Percentiles rank a stretch among this genome's conserved stretches.
These are phyloP conservation scores for Fusarium subtropicale DNA, from an alignment of 2,329 filamentous ascomycete genomes.

Conservation along the genomic window DNA sequence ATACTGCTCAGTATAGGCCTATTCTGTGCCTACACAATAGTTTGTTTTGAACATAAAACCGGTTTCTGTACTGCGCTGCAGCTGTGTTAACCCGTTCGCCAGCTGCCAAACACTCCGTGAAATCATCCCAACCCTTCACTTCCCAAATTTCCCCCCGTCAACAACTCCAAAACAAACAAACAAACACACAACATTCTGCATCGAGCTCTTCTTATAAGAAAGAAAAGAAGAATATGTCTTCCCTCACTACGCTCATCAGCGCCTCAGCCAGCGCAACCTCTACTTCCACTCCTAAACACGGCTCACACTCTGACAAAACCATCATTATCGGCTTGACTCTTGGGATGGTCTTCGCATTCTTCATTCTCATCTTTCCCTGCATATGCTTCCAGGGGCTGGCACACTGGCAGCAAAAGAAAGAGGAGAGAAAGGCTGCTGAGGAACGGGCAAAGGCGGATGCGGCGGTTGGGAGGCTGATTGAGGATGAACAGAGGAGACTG, in stretches of 20 bases:
- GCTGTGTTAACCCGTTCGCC: not conserved
- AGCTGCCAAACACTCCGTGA: not conserved
- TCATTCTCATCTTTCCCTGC: conserved; percentile 27
- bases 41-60: not conserved
- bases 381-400: conserved; percentile 11
- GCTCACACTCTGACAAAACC: not conserved
- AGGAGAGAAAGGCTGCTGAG: not conserved
- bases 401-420: conserved; percentile 9
- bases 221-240: conserved; percentile 8
- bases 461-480: not conserved
- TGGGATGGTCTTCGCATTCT: not conserved
- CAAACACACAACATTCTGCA: not conserved
- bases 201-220: not conserved
- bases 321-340: conserved; percentile 10
- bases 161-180: not conserved
- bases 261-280: not conserved
- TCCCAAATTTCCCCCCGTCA: not conserved
- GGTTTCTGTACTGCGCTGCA: not conserved
- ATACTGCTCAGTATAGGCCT: not conserved
- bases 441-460: not conserved
- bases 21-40: not conserved
- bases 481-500: not conserved
- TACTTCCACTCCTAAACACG: not conserved
- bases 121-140: not conserved
- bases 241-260: not conserved